phyloP scores from a whole-genome alignment of 306 rosid genomes.

The Vigna trinervia region DNA sequence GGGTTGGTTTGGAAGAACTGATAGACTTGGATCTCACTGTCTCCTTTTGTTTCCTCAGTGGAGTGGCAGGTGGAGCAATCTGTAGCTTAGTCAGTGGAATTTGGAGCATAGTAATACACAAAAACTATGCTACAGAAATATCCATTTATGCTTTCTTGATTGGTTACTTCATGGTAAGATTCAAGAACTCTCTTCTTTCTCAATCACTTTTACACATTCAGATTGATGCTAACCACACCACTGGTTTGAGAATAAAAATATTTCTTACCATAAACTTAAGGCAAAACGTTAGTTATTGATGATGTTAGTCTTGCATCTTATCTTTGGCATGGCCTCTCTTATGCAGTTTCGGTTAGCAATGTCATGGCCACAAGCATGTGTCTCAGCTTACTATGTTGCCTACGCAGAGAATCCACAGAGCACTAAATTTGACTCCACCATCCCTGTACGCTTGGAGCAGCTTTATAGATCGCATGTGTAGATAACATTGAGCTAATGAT shows the following conservation, averaged over 20 bases:
- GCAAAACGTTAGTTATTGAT: too few species aligned
- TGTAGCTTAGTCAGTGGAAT: slow-evolving; percentile 68
- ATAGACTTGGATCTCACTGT: slow-evolving; percentile 76
- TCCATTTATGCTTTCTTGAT: slow-evolving; percentile 69
- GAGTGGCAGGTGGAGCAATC: slow-evolving; percentile 62
- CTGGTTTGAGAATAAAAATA: too few species aligned
- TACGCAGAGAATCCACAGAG: slow-evolving; percentile 65
- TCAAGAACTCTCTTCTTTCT: slow-evolving; percentile 17
- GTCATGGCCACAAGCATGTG: slow-evolving; percentile 89
- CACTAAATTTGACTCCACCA: slow-evolving; percentile 56
- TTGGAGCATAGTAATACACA: slow-evolving; percentile 65
- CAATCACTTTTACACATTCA: background rate
- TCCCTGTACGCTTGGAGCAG: slow-evolving; percentile 60
- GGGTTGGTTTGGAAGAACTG: slow-evolving; percentile 52
- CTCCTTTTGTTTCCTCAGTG: slow-evolving; percentile 73
- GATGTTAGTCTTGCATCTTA: too few species aligned
- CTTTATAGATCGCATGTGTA: slow-evolving; percentile 58
- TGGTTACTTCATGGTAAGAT: slow-evolving; percentile 82
- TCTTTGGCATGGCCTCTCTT: background rate
- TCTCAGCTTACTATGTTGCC: slow-evolving; percentile 82
- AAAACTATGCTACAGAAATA: slow-evolving; percentile 62
- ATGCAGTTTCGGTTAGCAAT: slow-evolving; percentile 71
- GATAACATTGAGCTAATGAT: slow-evolving; percentile 26
- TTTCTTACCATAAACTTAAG: too few species aligned
- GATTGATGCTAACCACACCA: too few species aligned